A percentile compares a stretch with the other conserved stretches of the same genome.
These are phyloP conservation scores for Rhamnella rubrinervis DNA, from an alignment of 331 rosid species.

Conservation along the genomic window DNA sequence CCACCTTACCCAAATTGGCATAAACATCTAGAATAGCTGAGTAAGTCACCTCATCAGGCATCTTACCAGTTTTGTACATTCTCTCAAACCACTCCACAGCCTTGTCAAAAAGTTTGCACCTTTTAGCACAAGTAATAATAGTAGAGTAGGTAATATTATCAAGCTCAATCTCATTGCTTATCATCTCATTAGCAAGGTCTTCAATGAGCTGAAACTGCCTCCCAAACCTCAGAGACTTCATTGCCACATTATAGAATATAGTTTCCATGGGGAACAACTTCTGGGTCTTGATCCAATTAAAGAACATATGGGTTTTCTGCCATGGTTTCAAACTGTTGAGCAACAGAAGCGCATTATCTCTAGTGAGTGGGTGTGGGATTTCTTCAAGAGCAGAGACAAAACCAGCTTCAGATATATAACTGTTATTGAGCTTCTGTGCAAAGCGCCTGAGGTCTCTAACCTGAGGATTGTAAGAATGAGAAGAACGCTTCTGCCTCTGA, in stretches of 20 bases:
- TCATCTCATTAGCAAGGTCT: constrained; percentile 87
- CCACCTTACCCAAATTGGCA: constrained; percentile 78
- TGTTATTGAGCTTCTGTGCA: constrained; percentile 58
- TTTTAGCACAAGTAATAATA: constrained; percentile 77
- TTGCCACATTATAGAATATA: constrained; percentile 87
- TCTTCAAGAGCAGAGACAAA: constrained; percentile 57
- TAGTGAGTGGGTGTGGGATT: constrained; percentile 58
- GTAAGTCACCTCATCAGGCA: constrained; percentile 98
- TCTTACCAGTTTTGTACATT: constrained; percentile 89
- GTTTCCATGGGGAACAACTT: constrained; percentile 78
- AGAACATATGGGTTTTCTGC: constrained; percentile 67
- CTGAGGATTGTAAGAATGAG: constrained; percentile 57
- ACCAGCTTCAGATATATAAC: constrained; percentile 38
- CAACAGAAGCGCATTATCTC: constrained; percentile 72
- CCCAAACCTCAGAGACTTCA: constrained; percentile 93
- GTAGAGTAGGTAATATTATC: constrained; percentile 94
- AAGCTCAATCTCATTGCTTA: constrained; percentile 47
- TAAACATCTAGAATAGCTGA: constrained; percentile 89
- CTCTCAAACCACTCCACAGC: constrained; percentile 96
- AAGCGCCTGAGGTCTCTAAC: constrained; percentile 52
- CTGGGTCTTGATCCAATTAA: constrained; percentile 76
- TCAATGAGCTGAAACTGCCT: constrained; percentile 80
- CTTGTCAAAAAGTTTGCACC: constrained; percentile 60
- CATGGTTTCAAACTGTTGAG: constrained; percentile 87
- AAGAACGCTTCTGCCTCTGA: constrained; percentile 64